Conservation (phyloP, 2,329 filamentous ascomycete species). For the Magnaporthiopsis rhizophila region DNA sequence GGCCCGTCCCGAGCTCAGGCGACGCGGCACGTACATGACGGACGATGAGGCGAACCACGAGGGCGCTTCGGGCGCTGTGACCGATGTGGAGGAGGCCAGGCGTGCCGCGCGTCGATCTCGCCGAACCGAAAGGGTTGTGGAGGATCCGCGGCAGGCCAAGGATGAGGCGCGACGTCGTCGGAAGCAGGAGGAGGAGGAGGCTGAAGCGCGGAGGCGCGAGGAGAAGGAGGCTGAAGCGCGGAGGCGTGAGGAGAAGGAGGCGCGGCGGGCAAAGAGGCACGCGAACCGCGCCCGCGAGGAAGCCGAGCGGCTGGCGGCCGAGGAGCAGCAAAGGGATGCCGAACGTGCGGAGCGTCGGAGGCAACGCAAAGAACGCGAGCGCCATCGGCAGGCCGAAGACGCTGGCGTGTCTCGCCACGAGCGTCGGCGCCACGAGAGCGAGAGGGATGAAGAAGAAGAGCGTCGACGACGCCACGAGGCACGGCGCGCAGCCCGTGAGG, state of each 20-base stretch:
- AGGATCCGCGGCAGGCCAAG: slow-evolving; percentile 33
- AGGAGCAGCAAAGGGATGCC: slow-evolving; percentile 32
- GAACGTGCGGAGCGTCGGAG: slow-evolving; percentile 43
- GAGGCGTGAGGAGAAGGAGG: slow-evolving; percentile 50
- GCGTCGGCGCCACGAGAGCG: slow-evolving; percentile 28
- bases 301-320: slow-evolving; percentile 34
- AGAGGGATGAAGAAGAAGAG: slow-evolving; percentile 42
- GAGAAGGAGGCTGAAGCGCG: slow-evolving; percentile 45
- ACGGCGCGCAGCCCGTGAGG: slow-evolving; percentile 34
- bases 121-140: slow-evolving; percentile 19
- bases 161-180: slow-evolving; percentile 48
- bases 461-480: slow-evolving; percentile 47
- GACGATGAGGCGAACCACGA: slow-evolving; percentile 36
- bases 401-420: slow-evolving; percentile 38
- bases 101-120: slow-evolving; percentile 54
- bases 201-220: slow-evolving; percentile 42
- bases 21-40: slow-evolving; percentile 42
- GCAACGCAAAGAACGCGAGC: slow-evolving; percentile 38
- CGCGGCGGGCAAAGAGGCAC: slow-evolving; percentile 46
- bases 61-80: slow-evolving; percentile 35
- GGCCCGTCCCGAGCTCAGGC: slow-evolving; percentile 34
- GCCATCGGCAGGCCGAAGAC: slow-evolving; percentile 35
- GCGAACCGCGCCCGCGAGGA: slow-evolving; percentile 41
- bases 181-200: slow-evolving; percentile 42
- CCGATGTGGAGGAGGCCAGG: slow-evolving; percentile 54